Base-by-base conservation (phyloP, 352 stramenopile species). In the Phytophthora pluvialis region DNA sequence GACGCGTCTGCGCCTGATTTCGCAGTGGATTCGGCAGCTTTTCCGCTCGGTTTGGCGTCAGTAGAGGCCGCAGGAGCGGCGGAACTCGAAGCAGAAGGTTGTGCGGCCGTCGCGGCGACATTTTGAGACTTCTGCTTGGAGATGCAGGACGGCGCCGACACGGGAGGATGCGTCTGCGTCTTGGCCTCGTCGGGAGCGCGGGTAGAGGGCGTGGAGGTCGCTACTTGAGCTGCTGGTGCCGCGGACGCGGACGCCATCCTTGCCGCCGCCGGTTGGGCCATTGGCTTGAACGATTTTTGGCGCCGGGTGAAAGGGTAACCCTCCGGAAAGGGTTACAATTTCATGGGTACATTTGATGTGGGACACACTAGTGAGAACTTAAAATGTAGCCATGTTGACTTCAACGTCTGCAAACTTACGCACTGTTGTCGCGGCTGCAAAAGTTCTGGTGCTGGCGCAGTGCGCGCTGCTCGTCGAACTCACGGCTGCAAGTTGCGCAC, bases 381-480 rank as follows among this genome's bases (percentile, higher is more conserved):
- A 21, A 21, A 21, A 45, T 45, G 36, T 51, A 36, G 44, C 25
- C 44, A 51, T 51, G 1, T 38, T 50, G 26, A 25, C 9, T 36
- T 48, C 18, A 32, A 48, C 10, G n/a, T 15, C 21, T 47, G 21
- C 21, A 21, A 21, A 21, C 21, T 21, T 21, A n/a, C 21, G 1
- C 21, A 21, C 1, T 21, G 21, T 21, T 21, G 21, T 21, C 21
- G 21, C 21, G 12, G 10, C 32, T 52, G 51, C 85, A 93, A 35
- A 90, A 91, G 62, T 93, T 93, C 52, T 87, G 79, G 53, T 93
- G 85, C 49, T 93, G 85, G 45, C 83, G 85, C 26, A 93, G 57
- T 3, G 85, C 85, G 9, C 85, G 79, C n/a, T 87, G 73, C 45
- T 91, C 79, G 29, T 90, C 76, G 47, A 93, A 93, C 15, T 61